phyloP scores from a whole-genome alignment of 495 filamentous ascomycete genomes.

The Astrothelium subdiscretum region DNA sequence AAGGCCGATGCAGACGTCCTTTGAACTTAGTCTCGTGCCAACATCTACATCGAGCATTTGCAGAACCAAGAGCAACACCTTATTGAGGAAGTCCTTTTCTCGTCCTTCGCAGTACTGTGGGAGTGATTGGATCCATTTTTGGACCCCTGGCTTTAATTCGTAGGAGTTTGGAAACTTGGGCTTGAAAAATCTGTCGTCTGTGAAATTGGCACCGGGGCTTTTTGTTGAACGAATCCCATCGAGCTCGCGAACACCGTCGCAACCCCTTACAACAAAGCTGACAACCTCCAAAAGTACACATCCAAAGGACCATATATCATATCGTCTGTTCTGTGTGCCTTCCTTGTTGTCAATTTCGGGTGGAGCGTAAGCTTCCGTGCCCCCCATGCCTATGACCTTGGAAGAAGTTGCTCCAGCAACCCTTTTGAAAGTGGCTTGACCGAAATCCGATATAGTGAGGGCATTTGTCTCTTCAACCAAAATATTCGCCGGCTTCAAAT shows the following conservation, averaged over 20 bases:
- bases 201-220: neutral
- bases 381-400: conserved; percentile 1
- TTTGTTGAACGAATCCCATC: neutral
- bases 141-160: neutral
- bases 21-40: neutral
- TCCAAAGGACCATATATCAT: conserved; percentile 16
- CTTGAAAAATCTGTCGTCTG: neutral
- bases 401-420: conserved; percentile 3
- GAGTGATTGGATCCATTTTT: neutral
- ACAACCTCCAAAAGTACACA: conserved; percentile 12
- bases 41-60: neutral
- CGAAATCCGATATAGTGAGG: conserved; percentile 13
- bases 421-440: conserved; percentile 7
- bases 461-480: conserved; percentile 6
- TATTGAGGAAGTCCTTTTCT: neutral
- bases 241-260: neutral
- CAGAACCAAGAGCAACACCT: neutral
- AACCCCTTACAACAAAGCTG: conserved; percentile 7
- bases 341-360: conserved; percentile 10
- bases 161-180: neutral
- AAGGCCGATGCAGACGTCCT: neutral
- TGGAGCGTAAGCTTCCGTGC: conserved; percentile 14
- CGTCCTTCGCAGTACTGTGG: neutral
- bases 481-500: conserved; percentile 15
- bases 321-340: neutral